Evolutionary conservation across 1,284 basidiomycete species (phyloP).

Genomic region (Sanghuangporus sanghuang): DNA sequence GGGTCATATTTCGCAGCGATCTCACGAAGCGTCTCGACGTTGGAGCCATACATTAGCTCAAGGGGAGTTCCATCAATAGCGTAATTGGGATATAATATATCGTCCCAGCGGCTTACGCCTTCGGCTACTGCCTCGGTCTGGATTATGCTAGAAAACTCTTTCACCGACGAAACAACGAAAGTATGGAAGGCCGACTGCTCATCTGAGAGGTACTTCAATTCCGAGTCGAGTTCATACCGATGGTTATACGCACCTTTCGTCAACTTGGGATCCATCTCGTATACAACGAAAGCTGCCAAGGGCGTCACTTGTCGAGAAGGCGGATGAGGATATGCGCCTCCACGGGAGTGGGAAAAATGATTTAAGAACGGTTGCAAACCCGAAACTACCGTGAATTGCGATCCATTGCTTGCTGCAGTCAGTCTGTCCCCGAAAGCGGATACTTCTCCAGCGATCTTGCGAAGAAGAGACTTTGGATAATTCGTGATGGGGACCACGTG

Average conservation of each 20-base stretch:
- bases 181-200: not conserved
- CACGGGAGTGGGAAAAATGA: not conserved
- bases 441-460: not conserved
- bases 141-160: not conserved
- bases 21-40: slow-evolving; percentile 4
- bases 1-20: slow-evolving; percentile 12
- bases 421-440: not conserved
- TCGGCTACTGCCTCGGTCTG: slow-evolving; percentile 7
- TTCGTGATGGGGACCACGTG: slow-evolving; percentile 8
- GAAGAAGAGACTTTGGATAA: slow-evolving; percentile 3
- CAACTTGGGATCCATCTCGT: not conserved
- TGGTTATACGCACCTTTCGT: not conserved
- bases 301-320: not conserved
- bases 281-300: not conserved
- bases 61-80: slow-evolving; percentile 14
- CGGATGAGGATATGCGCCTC: slow-evolving; percentile 14
- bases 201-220: not conserved
- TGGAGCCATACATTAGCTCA: slow-evolving; percentile 18
- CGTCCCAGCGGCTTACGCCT: slow-evolving; percentile 14
- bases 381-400: slow-evolving; percentile 2
- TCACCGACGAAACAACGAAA: not conserved
- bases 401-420: not conserved
- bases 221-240: not conserved
- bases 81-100: slow-evolving; percentile 21
- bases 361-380: slow-evolving; percentile 9